These are phyloP conservation scores for Kockiozyma suomiensis DNA, from an alignment of 805 yeast species.

Conservation along the genomic window DNA sequence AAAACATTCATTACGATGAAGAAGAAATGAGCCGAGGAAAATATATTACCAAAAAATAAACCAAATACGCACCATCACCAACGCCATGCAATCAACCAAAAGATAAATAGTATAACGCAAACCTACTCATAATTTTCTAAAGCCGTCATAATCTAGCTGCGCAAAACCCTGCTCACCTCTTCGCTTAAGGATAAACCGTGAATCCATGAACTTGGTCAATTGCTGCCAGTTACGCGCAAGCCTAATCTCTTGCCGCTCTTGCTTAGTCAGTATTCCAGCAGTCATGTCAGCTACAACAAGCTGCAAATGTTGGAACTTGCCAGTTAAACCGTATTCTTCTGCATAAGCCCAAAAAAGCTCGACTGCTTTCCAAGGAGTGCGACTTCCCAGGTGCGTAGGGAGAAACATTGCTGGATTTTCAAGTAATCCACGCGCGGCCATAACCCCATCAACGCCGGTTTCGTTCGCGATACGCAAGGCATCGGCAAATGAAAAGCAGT, in stretches of 20 bases:
- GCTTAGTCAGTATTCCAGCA: constrained; percentile 49
- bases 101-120: not conserved
- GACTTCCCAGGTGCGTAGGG: constrained; percentile 53
- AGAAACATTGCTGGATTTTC: constrained; percentile 82
- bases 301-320: constrained; percentile 77
- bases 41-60: not conserved
- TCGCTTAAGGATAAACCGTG: constrained; percentile 64
- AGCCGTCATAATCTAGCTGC: constrained; percentile 34
- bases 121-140: not conserved
- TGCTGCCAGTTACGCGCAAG: constrained; percentile 58
- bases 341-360: constrained; percentile 81
- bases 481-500: constrained; percentile 71
- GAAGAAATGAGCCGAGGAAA: no score
- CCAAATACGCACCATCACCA: not conserved
- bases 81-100: not conserved
- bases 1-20: not conserved
- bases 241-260: constrained; percentile 64
- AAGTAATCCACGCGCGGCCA: constrained; percentile 91
- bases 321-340: constrained; percentile 67
- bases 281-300: constrained; percentile 91
- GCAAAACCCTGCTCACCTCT: constrained; percentile 74
- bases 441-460: constrained; percentile 88
- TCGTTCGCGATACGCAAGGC: constrained; percentile 59
- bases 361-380: constrained; percentile 88
- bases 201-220: constrained; percentile 82